Percentiles rank a stretch among this genome's conserved stretches.
Evolutionary conservation across 768 basidiomycete species (phyloP).

Genomic region (Amanita phalloides): DNA sequence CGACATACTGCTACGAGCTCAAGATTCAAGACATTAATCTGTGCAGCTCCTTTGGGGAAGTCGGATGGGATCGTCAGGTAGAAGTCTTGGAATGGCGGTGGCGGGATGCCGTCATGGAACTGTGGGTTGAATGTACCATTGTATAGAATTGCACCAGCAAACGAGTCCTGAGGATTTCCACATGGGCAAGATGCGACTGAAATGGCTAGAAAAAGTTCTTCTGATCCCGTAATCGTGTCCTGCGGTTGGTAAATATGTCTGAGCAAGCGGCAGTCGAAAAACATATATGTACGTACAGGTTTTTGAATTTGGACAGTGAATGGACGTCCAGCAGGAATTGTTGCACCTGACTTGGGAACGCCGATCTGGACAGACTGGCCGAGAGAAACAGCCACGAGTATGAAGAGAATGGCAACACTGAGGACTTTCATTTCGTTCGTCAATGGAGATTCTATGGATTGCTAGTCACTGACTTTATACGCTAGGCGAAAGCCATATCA

Average conservation of each 20-base stretch:
- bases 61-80: slow-evolving; percentile 26
- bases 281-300: slow-evolving; percentile 18
- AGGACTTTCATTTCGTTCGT: slow-evolving; percentile 14
- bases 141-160: slow-evolving; percentile 32
- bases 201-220: slow-evolving; percentile 36
- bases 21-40: slow-evolving; percentile 25
- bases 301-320: slow-evolving; percentile 25
- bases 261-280: not conserved
- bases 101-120: slow-evolving; percentile 10
- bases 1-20: slow-evolving; percentile 29
- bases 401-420: slow-evolving; percentile 5
- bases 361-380: slow-evolving; percentile 19
- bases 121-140: slow-evolving; percentile 30
- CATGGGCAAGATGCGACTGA: slow-evolving; percentile 28
- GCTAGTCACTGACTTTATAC: not conserved
- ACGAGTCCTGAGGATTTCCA: slow-evolving; percentile 11
- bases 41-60: slow-evolving; percentile 17
- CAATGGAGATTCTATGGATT: not conserved
- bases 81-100: slow-evolving; percentile 34
- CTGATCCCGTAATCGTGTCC: slow-evolving; percentile 26
- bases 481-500: no score
- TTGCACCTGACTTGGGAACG: slow-evolving; percentile 17
- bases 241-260: slow-evolving; percentile 6
- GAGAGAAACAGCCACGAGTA: slow-evolving; percentile 3
- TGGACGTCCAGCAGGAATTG: slow-evolving; percentile 15